phyloP scores from a whole-genome alignment of 2,329 filamentous ascomycete genomes.

The Colletotrichum orbiculare region DNA sequence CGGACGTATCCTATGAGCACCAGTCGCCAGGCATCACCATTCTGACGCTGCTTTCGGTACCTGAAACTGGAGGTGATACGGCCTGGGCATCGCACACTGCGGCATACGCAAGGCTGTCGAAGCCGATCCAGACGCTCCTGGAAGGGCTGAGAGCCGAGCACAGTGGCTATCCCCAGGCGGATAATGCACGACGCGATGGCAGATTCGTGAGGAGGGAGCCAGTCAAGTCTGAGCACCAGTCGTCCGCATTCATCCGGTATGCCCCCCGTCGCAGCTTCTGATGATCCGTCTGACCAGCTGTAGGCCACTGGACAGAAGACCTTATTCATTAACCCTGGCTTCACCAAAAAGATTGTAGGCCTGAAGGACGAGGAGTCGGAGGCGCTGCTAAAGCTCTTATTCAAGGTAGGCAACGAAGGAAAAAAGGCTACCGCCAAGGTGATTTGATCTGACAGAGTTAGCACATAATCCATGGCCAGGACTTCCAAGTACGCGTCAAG shows the following conservation, averaged over 20 bases:
- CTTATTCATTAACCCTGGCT: conserved; percentile 43
- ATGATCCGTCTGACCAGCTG: not conserved
- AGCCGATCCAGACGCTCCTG: conserved; percentile 49
- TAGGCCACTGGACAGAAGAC: conserved; percentile 43
- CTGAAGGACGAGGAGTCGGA: conserved; percentile 91
- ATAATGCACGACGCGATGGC: conserved; percentile 47
- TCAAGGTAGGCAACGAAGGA: conserved; percentile 45
- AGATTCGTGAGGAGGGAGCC: conserved; percentile 68
- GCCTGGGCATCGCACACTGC: conserved; percentile 51
- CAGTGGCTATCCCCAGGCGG: conserved; percentile 51
- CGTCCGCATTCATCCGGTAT: conserved; percentile 73
- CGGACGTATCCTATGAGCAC: conserved; percentile 55
- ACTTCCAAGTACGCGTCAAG: conserved; percentile 75
- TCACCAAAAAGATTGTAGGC: conserved; percentile 83
- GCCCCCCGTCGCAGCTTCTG: conserved; percentile 43
- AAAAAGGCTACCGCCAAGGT: not conserved
- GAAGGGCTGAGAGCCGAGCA: conserved; percentile 52
- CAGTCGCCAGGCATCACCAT: conserved; percentile 55
- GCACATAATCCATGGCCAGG: conserved; percentile 65
- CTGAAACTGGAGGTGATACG: conserved; percentile 51
- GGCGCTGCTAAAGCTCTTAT: conserved; percentile 77
- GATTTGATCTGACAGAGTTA: conserved; percentile 17
- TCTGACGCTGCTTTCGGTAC: conserved; percentile 50
- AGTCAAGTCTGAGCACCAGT: conserved; percentile 73
- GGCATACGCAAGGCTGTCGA: conserved; percentile 50